A percentile compares a stretch with the other conserved stretches of the same genome.
phyloP scores from a whole-genome alignment of 2,329 filamentous ascomycete genomes.

The Neopestalotiopsis clavispora region DNA sequence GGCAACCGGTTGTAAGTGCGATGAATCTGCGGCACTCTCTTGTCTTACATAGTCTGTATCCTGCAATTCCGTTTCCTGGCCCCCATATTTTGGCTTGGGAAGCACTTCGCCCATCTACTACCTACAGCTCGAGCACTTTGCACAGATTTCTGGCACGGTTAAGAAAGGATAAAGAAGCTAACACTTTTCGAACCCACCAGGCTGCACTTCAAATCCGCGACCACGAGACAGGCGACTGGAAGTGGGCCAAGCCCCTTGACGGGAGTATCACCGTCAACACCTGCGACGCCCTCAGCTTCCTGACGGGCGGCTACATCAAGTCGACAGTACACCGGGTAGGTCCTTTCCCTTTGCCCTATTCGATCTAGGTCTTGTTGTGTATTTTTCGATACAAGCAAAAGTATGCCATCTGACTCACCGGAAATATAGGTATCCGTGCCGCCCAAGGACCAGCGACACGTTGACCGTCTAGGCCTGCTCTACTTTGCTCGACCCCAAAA shows the following conservation, averaged over 20 bases:
- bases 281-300: constrained; percentile 48
- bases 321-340: constrained; percentile 39
- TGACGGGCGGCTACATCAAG: constrained; percentile 51
- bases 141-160: no score
- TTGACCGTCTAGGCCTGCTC: constrained; percentile 53
- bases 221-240: constrained; percentile 47
- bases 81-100: no score
- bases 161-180: no score
- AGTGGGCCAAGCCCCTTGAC: constrained; percentile 48
- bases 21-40: no score
- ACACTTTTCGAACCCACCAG: no score
- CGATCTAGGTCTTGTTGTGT: no score
- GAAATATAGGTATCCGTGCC: constrained; percentile 38
- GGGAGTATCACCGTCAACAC: constrained; percentile 54
- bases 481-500: constrained; percentile 55
- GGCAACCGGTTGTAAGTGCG: constrained; percentile 50
- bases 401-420: no score
- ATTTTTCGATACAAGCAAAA: no score
- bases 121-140: no score
- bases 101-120: no score
- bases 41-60: no score
- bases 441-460: constrained; percentile 46
- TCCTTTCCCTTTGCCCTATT: constrained; percentile 41
- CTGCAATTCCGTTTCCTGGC: no score
- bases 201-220: constrained; percentile 54